Conservation (phyloP, 2,329 filamentous ascomycete genomes). For the Aplosporella prunicola region DNA sequence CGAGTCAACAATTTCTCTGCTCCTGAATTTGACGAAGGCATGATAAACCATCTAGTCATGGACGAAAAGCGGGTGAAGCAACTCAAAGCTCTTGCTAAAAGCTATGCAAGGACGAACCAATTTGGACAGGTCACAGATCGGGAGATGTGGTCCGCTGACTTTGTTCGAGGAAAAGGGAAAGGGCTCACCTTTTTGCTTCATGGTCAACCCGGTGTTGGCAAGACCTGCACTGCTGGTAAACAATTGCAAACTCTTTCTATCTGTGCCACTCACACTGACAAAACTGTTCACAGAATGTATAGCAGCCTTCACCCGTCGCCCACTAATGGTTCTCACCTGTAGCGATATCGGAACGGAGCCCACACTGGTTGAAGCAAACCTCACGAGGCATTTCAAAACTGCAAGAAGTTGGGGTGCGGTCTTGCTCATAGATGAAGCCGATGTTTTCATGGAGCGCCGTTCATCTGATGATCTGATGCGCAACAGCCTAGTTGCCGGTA, state of each 20-base stretch:
- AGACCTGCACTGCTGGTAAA: conserved; percentile 22
- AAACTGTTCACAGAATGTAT: conserved; percentile 24
- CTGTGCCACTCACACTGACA: too few species aligned
- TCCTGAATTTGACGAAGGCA: conserved; percentile 19
- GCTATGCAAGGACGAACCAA: conserved; percentile 14
- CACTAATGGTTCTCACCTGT: conserved; percentile 23
- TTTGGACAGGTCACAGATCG: conserved; percentile 8
- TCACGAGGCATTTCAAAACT: conserved; percentile 14
- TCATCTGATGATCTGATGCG: conserved; percentile 20
- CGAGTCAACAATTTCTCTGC: conserved; percentile 17
- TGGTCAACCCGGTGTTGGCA: conserved; percentile 6
- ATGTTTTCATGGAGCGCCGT: conserved; percentile 29
- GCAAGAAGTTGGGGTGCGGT: conserved; percentile 19
- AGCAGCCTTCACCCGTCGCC: conserved; percentile 22
- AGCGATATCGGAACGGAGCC: conserved; percentile 20
- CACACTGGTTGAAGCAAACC: conserved; percentile 5
- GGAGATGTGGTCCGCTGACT: conserved; percentile 9
- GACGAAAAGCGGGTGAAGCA: conserved; percentile 15
- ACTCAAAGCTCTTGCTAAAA: conserved; percentile 22
- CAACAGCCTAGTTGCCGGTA: conserved; percentile 23
- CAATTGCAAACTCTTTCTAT: too few species aligned
- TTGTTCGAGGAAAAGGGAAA: neutral
- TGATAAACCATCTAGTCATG: conserved; percentile 26
- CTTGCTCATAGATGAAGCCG: conserved; percentile 26
- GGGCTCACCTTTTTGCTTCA: conserved; percentile 1